phyloP scores from a whole-genome alignment of 306 rosid genomes.

The Gastrolobium bilobum region DNA sequence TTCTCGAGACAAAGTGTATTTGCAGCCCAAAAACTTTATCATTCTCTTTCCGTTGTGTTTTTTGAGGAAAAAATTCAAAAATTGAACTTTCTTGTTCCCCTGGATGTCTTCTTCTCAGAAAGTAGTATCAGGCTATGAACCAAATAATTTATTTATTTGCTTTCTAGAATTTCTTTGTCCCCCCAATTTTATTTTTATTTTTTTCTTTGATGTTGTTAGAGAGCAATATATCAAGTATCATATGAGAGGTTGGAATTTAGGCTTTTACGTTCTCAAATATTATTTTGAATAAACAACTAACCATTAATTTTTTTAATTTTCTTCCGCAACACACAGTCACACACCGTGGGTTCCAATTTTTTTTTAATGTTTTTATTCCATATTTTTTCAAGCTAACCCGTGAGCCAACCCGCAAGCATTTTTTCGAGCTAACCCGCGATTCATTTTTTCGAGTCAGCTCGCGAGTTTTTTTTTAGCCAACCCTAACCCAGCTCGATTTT shows the following conservation, averaged over 20 bases:
- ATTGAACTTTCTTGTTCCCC: constrained; percentile 38
- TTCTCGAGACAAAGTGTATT: constrained; percentile 19
- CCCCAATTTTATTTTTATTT: neutral
- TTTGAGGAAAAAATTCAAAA: constrained; percentile 43
- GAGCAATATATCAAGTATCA: neutral
- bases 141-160: constrained; percentile 25
- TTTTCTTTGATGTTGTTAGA: constrained; percentile 14
- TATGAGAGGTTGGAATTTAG: too few relatives aligned
- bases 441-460: too few relatives aligned
- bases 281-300: neutral
- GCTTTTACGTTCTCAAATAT: neutral
- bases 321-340: too few relatives aligned
- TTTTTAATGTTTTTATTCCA: too few relatives aligned
- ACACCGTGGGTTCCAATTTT: too few relatives aligned
- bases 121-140: constrained; percentile 29
- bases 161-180: constrained; percentile 3
- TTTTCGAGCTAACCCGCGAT: too few relatives aligned
- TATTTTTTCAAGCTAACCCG: too few relatives aligned
- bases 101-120: constrained; percentile 40
- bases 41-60: constrained; percentile 22
- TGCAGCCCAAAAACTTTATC: constrained; percentile 20
- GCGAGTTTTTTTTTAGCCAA: too few relatives aligned
- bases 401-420: too few relatives aligned
- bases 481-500: too few relatives aligned
- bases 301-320: too few relatives aligned